phyloP scores from a whole-genome alignment of 371 early-diverging fungal species.

The Nematocida ausubeli region DNA sequence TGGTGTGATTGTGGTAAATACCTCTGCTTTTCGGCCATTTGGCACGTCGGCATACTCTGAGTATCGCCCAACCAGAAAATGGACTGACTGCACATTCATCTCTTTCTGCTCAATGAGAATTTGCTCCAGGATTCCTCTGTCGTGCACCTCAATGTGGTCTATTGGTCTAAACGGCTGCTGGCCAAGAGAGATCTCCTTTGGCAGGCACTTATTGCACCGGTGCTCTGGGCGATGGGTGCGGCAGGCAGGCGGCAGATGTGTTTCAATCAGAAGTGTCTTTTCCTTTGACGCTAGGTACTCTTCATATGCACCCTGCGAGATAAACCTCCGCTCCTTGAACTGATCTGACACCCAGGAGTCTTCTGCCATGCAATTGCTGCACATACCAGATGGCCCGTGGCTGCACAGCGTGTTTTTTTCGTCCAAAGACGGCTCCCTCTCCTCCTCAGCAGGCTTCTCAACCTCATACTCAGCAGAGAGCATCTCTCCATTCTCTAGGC shows the following conservation, averaged over 20 bases:
- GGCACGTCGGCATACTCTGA: constrained; percentile 83
- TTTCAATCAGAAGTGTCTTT: constrained; percentile 32
- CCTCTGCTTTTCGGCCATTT: constrained; percentile 89
- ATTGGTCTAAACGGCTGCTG: constrained; percentile 82
- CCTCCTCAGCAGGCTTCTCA: neutral
- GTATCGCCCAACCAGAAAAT: constrained; percentile 84
- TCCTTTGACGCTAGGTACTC: constrained; percentile 58
- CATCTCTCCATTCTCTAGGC: constrained; percentile 34
- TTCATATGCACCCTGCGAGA: constrained; percentile 62
- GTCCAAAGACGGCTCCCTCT: neutral
- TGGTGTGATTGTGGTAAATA: constrained; percentile 87
- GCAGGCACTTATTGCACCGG: constrained; percentile 57
- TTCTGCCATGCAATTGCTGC: constrained; percentile 64
- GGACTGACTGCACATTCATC: constrained; percentile 81
- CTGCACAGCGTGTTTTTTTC: constrained; percentile 53
- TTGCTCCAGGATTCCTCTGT: constrained; percentile 75
- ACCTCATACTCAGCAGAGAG: constrained; percentile 39
- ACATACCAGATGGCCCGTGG: constrained; percentile 65
- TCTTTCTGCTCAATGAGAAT: constrained; percentile 80
- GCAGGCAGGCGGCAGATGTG: constrained; percentile 48
- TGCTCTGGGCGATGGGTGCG: constrained; percentile 53
- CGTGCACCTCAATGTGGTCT: constrained; percentile 95
- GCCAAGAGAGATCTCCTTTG: constrained; percentile 55
- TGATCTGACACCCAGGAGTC: constrained; percentile 62
- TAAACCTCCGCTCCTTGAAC: constrained; percentile 62